A percentile compares a stretch with the other conserved stretches of the same genome.
These are phyloP conservation scores for Xylaria scruposa DNA, from an alignment of 495 filamentous ascomycete genomes.

Conservation along the genomic window DNA sequence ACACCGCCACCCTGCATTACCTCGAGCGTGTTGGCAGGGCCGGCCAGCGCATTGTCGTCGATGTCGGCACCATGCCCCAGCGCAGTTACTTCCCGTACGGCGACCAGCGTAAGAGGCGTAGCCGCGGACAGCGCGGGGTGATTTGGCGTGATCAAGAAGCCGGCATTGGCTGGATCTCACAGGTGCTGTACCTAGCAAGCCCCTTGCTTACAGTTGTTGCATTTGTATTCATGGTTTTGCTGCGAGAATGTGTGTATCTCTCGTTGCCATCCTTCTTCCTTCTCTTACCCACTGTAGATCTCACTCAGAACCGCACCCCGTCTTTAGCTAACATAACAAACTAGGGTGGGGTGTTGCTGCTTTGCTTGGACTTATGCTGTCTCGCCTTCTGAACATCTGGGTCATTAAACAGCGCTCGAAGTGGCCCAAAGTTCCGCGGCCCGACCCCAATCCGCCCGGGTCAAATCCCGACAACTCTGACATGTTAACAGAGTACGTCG, in stretches of 20 bases:
- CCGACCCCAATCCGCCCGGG: neutral
- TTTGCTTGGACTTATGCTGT: slow-evolving; percentile 54
- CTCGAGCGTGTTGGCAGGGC: slow-evolving; percentile 54
- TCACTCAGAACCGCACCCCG: neutral
- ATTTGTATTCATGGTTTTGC: slow-evolving; percentile 47
- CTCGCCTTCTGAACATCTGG: slow-evolving; percentile 61
- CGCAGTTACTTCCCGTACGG: slow-evolving; percentile 29
- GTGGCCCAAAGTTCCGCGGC: slow-evolving; percentile 28
- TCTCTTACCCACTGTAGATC: neutral
- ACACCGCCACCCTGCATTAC: slow-evolving; percentile 59
- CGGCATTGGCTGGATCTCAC: slow-evolving; percentile 48
- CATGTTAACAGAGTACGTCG: slow-evolving; percentile 40
- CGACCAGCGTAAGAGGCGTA: slow-evolving; percentile 25
- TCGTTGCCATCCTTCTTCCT: neutral
- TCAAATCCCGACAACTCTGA: slow-evolving; percentile 28
- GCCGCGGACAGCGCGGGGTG: slow-evolving; percentile 33
- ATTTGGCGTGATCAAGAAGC: slow-evolving; percentile 41
- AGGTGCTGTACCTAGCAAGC: slow-evolving; percentile 53
- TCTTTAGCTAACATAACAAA: slow-evolving; percentile 13
- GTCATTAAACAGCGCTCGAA: slow-evolving; percentile 57
- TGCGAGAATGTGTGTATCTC: slow-evolving; percentile 51
- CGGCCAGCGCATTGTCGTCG: slow-evolving; percentile 54
- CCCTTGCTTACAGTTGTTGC: slow-evolving; percentile 51
- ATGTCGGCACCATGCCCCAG: slow-evolving; percentile 46
- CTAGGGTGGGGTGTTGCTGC: slow-evolving; percentile 56